Conservation (phyloP, 768 basidiomycete species). For the Boletus barrowsii region DNA sequence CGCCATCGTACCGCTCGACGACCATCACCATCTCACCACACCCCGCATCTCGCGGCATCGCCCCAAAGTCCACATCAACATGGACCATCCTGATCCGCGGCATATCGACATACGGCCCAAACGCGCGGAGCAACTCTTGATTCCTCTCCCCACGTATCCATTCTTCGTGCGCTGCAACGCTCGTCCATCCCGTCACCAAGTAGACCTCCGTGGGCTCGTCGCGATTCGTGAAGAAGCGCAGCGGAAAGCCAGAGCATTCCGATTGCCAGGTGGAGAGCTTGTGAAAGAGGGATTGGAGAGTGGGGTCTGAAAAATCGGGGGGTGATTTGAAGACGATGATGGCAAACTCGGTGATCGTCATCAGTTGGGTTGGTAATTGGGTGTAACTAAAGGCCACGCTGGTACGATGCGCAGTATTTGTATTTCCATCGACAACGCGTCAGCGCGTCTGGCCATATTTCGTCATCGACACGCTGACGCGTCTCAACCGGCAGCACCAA, state of each 20-base stretch:
- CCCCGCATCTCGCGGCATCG: slow-evolving; percentile 18
- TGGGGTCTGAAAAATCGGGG: slow-evolving; percentile 27
- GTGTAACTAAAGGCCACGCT: neutral
- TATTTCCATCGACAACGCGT: neutral
- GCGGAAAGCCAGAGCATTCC: slow-evolving; percentile 39
- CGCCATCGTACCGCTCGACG: slow-evolving; percentile 7
- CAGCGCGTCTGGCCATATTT: neutral
- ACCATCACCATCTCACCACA: neutral
- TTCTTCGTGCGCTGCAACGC: slow-evolving; percentile 37
- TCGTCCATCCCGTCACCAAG: slow-evolving; percentile 45
- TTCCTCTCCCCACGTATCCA: slow-evolving; percentile 43
- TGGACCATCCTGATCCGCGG: slow-evolving; percentile 34
- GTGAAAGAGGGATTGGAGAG: slow-evolving; percentile 30
- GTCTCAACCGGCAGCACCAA: too few species aligned
- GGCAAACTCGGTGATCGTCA: slow-evolving; percentile 46
- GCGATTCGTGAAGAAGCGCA: slow-evolving; percentile 36
- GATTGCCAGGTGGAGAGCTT: slow-evolving; percentile 36
- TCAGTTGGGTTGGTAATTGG: slow-evolving; percentile 5
- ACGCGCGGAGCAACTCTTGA: slow-evolving; percentile 33
- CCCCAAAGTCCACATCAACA: slow-evolving; percentile 37
- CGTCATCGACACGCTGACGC: neutral
- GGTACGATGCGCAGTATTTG: neutral
- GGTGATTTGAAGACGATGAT: slow-evolving; percentile 35
- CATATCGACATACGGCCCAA: slow-evolving; percentile 32
- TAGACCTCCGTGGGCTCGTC: slow-evolving; percentile 27